phyloP scores from a whole-genome alignment of 2,329 filamentous ascomycete species.

The Grosmannia serpens region DNA sequence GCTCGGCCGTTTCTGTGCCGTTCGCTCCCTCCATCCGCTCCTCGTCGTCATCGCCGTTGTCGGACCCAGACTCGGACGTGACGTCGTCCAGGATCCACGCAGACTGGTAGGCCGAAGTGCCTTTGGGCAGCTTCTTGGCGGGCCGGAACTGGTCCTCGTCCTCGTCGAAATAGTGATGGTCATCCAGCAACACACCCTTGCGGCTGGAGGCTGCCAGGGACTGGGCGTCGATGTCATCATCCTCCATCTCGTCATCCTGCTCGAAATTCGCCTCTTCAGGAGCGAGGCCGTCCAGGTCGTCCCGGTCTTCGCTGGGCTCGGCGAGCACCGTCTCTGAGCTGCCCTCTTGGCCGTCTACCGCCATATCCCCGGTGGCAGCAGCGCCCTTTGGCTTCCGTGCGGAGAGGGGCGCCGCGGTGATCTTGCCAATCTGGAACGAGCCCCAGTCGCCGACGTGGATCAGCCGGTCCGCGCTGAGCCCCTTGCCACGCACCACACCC shows the following conservation, averaged over 20 bases:
- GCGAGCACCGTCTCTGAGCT: conserved; percentile 46
- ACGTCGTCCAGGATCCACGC: conserved; percentile 80
- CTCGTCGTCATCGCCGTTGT: conserved; percentile 65
- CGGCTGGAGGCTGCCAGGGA: conserved; percentile 32
- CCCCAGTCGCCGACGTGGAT: conserved; percentile 92
- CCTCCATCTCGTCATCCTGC: conserved; percentile 37
- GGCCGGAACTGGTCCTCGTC: conserved; percentile 54
- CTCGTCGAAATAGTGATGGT: conserved; percentile 96
- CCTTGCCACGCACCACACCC: conserved; percentile 74
- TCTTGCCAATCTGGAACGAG: conserved; percentile 82
- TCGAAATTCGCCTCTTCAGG: conserved; percentile 69
- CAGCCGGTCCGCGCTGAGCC: conserved; percentile 79
- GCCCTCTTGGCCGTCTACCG: conserved; percentile 44
- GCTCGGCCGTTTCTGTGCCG: conserved; percentile 54
- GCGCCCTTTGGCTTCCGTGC: conserved; percentile 47
- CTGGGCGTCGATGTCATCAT: conserved; percentile 37
- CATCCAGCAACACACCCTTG: conserved; percentile 87
- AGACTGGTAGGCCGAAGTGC: conserved; percentile 87
- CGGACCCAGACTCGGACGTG: conserved; percentile 72
- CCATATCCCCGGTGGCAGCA: conserved; percentile 33
- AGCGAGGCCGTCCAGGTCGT: conserved; percentile 72
- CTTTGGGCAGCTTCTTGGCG: conserved; percentile 72
- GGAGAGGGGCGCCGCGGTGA: conserved; percentile 62
- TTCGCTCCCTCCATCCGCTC: conserved; percentile 53
- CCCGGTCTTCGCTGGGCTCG: conserved; percentile 63